Percentiles rank a stretch among this genome's conserved stretches.
These are phyloP conservation scores for Xylaria sp. DNA, from an alignment of 495 filamentous ascomycete species.

Conservation along the genomic window DNA sequence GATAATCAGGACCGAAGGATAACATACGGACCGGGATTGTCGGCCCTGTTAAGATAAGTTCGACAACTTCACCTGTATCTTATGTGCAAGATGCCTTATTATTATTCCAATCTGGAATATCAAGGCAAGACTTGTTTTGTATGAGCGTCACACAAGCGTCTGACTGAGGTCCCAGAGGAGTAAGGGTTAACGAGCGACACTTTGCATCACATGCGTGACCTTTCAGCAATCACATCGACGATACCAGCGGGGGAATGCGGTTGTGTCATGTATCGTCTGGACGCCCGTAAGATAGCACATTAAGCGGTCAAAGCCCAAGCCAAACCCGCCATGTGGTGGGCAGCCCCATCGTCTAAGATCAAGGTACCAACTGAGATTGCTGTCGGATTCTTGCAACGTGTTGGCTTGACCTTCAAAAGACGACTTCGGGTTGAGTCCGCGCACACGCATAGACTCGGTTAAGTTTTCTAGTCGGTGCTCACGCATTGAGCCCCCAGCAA, in stretches of 20 bases:
- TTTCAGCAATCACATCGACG: constrained; percentile 88
- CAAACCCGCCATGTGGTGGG: constrained; percentile 96
- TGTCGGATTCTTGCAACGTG: constrained; percentile 46
- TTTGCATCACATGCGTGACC: constrained; percentile 36
- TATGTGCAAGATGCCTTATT: constrained; percentile 33
- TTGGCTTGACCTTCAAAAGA: constrained; percentile 18
- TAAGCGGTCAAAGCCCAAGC: constrained; percentile 90
- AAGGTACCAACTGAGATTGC: constrained; percentile 84
- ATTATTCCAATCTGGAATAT: constrained; percentile 34
- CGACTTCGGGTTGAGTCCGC: constrained; percentile 46
- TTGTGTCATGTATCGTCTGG: constrained; percentile 82
- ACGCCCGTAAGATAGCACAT: constrained; percentile 86
- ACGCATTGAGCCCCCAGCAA: constrained; percentile 91
- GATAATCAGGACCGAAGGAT: not conserved
- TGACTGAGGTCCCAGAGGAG: constrained; percentile 44
- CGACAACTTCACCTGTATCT: not conserved
- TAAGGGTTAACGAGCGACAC: constrained; percentile 48
- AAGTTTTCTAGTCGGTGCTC: constrained; percentile 81
- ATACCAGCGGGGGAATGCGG: constrained; percentile 88
- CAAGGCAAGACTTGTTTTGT: constrained; percentile 35
- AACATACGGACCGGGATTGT: not conserved
- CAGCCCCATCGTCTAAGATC: constrained; percentile 93
- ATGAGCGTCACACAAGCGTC: constrained; percentile 36
- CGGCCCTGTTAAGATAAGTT: constrained; percentile 1
- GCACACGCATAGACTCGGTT: constrained; percentile 72